These are phyloP conservation scores for Kwoniella heveanensis DNA, from an alignment of 768 basidiomycete species.

Conservation along the genomic window DNA sequence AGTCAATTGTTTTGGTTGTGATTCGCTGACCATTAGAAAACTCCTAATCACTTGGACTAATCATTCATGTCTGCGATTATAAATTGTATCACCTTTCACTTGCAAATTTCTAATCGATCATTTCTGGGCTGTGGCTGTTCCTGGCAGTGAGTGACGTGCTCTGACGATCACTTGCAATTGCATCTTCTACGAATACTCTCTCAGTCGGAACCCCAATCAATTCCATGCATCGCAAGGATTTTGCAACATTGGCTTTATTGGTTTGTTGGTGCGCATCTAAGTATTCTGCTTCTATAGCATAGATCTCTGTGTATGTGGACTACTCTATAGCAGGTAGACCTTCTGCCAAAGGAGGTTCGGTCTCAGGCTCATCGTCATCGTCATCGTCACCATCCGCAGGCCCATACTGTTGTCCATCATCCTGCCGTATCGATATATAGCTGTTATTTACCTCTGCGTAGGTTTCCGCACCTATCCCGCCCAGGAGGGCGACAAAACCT, in stretches of 20 bases:
- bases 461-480: constrained; percentile 9
- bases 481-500: constrained; percentile 3
- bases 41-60: background rate
- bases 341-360: background rate
- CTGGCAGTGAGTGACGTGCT: constrained; percentile 8
- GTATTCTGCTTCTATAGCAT: no score
- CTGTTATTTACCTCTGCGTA: background rate
- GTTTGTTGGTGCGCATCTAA: background rate
- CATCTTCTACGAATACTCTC: constrained; percentile 1
- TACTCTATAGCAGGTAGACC: constrained; percentile 5
- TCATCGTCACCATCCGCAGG: no score
- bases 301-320: no score
- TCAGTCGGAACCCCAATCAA: background rate
- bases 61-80: no score
- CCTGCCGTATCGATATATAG: constrained; percentile 9
- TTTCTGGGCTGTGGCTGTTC: background rate
- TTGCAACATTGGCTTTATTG: no score
- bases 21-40: no score
- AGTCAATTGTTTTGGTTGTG: background rate
- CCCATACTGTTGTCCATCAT: background rate
- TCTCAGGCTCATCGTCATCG: background rate
- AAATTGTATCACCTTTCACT: no score
- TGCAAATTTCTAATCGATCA: background rate
- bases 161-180: constrained; percentile 16
- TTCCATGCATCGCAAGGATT: background rate